These are phyloP conservation scores for Combretum micranthum DNA, from an alignment of 345 rosid species.

Conservation along the genomic window DNA sequence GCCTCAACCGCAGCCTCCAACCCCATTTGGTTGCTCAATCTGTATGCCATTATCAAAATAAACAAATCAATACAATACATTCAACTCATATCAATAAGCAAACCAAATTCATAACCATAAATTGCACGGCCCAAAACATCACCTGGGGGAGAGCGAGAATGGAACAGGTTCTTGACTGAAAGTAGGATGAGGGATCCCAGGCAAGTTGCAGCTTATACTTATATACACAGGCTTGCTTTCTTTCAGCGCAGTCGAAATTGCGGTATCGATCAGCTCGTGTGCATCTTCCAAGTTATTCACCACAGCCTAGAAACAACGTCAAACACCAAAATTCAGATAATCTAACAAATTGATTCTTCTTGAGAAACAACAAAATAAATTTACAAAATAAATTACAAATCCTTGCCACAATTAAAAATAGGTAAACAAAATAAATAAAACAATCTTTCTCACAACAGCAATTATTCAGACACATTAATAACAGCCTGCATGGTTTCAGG, in stretches of 20 bases:
- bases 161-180: conserved; percentile 67
- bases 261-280: conserved; percentile 66
- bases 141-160: conserved; percentile 52
- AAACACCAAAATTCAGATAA: neutral
- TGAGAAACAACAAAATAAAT: neutral
- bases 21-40: conserved; percentile 54
- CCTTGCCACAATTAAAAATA: no score
- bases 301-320: conserved; percentile 38
- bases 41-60: conserved; percentile 5
- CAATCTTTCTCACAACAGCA: no score
- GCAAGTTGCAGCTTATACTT: conserved; percentile 62
- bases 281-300: conserved; percentile 79
- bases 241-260: conserved; percentile 65
- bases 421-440: no score
- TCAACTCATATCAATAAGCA: neutral
- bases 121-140: neutral
- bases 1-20: conserved; percentile 71
- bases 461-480: no score
- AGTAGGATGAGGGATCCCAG: conserved; percentile 62
- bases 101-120: neutral
- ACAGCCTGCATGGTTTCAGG: no score
- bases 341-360: neutral
- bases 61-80: neutral
- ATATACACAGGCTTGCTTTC: conserved; percentile 86
- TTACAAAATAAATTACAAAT: no score